phyloP scores from a whole-genome alignment of 169 alveolate species.

The Cryptosporidium felis region DNA sequence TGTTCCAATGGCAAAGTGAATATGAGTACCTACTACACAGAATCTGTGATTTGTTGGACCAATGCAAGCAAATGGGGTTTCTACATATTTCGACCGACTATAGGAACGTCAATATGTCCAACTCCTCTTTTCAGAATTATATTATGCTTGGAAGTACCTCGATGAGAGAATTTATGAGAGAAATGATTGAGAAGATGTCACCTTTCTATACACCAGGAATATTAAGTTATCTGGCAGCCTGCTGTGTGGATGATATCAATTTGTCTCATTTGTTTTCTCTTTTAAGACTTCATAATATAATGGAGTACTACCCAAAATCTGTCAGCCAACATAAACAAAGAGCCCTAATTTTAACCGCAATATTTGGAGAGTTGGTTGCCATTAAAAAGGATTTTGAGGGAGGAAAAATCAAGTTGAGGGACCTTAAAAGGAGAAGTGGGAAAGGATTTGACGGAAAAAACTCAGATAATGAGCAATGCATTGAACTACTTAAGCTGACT shows the following conservation, averaged over 20 bases:
- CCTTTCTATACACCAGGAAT: constrained; percentile 63
- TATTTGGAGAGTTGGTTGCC: constrained; percentile 47
- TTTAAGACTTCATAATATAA: constrained; percentile 25
- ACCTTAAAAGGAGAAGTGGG: neutral
- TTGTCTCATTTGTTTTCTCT: constrained; percentile 51
- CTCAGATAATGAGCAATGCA: constrained; percentile 47
- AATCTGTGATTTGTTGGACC: constrained; percentile 65
- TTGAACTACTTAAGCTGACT: constrained; percentile 43
- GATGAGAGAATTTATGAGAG: constrained; percentile 44
- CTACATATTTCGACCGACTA: constrained; percentile 45
- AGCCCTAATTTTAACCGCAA: constrained; percentile 43
- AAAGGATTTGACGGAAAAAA: neutral
- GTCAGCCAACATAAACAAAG: constrained; percentile 28
- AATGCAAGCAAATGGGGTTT: constrained; percentile 66
- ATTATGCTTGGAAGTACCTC: constrained; percentile 30
- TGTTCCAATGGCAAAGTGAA: constrained; percentile 70
- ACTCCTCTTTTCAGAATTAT: constrained; percentile 55
- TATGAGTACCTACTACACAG: constrained; percentile 61
- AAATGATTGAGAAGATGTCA: constrained; percentile 36
- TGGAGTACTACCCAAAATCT: constrained; percentile 57
- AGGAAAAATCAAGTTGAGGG: constrained; percentile 1
- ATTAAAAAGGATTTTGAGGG: constrained; percentile 37
- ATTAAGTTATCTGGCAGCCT: constrained; percentile 61
- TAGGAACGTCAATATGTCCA: constrained; percentile 4
- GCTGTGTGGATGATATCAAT: constrained; percentile 61